Base-by-base conservation (phyloP, 768 basidiomycete genomes). In the Tylopilus sp. region DNA sequence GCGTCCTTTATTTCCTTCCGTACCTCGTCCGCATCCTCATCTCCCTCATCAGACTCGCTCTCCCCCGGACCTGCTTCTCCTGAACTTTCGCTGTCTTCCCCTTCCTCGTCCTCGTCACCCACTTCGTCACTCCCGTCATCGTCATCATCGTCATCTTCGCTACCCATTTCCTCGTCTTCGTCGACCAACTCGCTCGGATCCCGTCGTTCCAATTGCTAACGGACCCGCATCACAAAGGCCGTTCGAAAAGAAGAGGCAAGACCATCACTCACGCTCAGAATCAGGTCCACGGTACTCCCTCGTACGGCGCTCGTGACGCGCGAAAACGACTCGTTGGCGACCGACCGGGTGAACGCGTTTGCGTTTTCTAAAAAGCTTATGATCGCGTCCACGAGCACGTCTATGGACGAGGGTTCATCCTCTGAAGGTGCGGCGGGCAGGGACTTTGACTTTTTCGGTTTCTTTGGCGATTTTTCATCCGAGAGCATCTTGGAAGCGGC, bases 311-410 rank as follows among this genome's bases (percentile, higher is more conserved):
- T 76, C 22, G 89, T 84, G 24, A 96, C 71, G 45, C 88, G 74
- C 14, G 83, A 79, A 64, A 98, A 95, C 7, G 84, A 85, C 59
- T 89, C 82, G 47, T 87, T 93, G 7, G 87, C 89, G 24, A 92
- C 75, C 3, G 84, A 81, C 29, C 92, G 85, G 71, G 89, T 78
- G 67, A 88, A 95, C 36, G 85, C 81, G 6, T 86, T 88, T 3
- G 86, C 85, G 53, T 87, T 82, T 66, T 98, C 93, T 33, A 99
- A 72, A 64, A 90, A 87, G 7, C 92, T 92, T 44, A 99, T 90
- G 45, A 98, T 82, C n/a, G 80, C 79, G 65, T 98, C 94, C 30
- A 95, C 84, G 36, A 98, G 77, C 40, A 93, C 71, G 56, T 97
- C 93, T 50, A 95, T 82, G 1, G 93, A 85, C 44, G 81, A 80